Conservation (phyloP, 371 early-diverging fungal genomes). For the Saksenaea vasiformis region DNA sequence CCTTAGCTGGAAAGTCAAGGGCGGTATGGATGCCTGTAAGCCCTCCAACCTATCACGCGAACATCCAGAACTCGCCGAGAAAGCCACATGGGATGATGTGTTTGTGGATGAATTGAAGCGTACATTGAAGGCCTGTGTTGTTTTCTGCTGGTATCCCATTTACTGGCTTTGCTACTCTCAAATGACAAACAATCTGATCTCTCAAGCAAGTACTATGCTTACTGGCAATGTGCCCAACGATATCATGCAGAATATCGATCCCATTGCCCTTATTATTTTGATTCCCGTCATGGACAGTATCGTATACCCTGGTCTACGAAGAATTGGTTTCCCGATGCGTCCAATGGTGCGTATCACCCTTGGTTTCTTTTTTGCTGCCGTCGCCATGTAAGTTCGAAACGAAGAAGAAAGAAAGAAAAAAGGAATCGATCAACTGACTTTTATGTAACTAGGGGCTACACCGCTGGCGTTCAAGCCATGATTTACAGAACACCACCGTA, state of each 20-base stretch:
- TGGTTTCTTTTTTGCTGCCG: slow-evolving; percentile 67
- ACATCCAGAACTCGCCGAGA: slow-evolving; percentile 36
- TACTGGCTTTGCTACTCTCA: slow-evolving; percentile 82
- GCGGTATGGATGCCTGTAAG: slow-evolving; percentile 40
- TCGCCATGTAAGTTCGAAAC: slow-evolving; percentile 51
- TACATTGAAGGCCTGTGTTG: slow-evolving; percentile 67
- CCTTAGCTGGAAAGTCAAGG: slow-evolving; percentile 25
- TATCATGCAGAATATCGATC: slow-evolving; percentile 66
- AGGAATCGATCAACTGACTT: not conserved
- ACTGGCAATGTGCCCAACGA: slow-evolving; percentile 65
- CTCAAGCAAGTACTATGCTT: slow-evolving; percentile 67
- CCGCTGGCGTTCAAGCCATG: slow-evolving; percentile 68
- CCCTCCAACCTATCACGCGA: slow-evolving; percentile 29
- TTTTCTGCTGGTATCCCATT: slow-evolving; percentile 73
- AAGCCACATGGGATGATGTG: slow-evolving; percentile 65
- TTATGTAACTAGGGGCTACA: slow-evolving; percentile 44
- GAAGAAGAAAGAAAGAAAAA: not conserved
- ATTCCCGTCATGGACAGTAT: slow-evolving; percentile 74
- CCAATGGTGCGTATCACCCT: slow-evolving; percentile 72
- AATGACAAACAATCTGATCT: slow-evolving; percentile 76
- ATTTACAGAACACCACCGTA: slow-evolving; percentile 55
- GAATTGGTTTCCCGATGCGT: slow-evolving; percentile 61
- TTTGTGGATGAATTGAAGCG: slow-evolving; percentile 74
- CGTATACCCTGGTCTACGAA: slow-evolving; percentile 69
- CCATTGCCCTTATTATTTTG: slow-evolving; percentile 65